A percentile compares a stretch with the other conserved stretches of the same genome.
Conservation (phyloP, 2,329 filamentous ascomycete species). For the Colletotrichum cordylinicola region DNA sequence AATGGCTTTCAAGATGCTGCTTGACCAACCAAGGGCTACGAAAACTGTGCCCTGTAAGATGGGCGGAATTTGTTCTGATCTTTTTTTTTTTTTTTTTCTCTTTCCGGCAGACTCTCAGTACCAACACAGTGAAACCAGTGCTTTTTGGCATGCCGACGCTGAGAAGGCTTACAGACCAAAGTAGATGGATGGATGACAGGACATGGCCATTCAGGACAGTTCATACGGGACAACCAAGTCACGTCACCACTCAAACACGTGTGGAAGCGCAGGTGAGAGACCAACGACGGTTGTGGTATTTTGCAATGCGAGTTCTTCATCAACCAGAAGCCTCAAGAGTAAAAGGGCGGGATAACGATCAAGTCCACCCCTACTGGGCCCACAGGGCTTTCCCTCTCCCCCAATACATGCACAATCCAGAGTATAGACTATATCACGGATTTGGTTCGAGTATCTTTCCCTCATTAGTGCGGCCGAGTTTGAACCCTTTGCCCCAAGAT, state of each 20-base stretch:
- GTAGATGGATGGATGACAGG: neutral
- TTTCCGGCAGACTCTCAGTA: neutral
- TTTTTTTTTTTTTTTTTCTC: too few relatives aligned
- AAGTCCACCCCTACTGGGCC: slow-evolving; percentile 84
- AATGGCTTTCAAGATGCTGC: neutral
- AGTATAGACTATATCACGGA: slow-evolving; percentile 15
- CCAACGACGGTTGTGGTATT: slow-evolving; percentile 11
- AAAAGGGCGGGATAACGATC: slow-evolving; percentile 74
- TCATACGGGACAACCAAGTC: neutral
- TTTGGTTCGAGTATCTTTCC: slow-evolving; percentile 89
- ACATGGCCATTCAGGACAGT: neutral
- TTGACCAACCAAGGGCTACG: neutral
- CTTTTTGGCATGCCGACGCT: neutral
- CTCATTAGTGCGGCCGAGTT: slow-evolving; percentile 88
- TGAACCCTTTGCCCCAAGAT: slow-evolving; percentile 39
- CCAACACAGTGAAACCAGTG: neutral
- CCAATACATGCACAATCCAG: slow-evolving; percentile 27
- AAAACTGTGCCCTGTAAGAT: neutral
- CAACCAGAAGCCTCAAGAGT: neutral
- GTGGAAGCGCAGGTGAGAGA: neutral
- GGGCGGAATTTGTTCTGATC: neutral
- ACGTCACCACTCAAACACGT: neutral
- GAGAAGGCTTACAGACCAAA: neutral
- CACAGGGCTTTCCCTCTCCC: slow-evolving; percentile 98
- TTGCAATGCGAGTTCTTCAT: slow-evolving; percentile 1